Percentiles rank a stretch among this genome's conserved stretches.
These are phyloP conservation scores for Fraxinus baroniana DNA, from an alignment of 305 asterid species.

Conservation along the genomic window DNA sequence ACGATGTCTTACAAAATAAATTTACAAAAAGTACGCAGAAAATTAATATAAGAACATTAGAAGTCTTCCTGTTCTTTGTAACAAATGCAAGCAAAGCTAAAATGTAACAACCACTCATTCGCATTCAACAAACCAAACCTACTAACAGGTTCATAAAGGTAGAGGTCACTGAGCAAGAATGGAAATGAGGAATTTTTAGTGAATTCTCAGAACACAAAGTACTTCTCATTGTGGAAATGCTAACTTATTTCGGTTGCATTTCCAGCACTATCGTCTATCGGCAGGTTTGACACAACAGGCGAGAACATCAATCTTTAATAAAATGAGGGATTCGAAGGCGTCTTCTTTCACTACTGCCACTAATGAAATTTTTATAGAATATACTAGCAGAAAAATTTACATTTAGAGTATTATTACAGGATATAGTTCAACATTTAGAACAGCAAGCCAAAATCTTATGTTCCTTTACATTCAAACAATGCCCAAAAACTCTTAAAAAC, in stretches of 20 bases:
- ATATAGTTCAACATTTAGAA: not conserved
- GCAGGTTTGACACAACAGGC: not conserved
- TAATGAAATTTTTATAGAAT: not conserved
- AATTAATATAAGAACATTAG: not conserved
- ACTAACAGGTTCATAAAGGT: not conserved
- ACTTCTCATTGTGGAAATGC: not conserved
- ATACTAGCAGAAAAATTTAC: not conserved
- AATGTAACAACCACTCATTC: not conserved
- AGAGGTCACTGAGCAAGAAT: not conserved
- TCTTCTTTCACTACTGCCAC: constrained; percentile 1
- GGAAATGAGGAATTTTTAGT: not conserved
- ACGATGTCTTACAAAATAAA: not conserved
- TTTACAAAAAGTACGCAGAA: not conserved
- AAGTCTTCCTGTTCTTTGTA: not conserved
- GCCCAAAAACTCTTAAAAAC: not conserved
- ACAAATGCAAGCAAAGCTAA: not conserved
- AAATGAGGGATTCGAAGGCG: not conserved
- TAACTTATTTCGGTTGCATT: not conserved
- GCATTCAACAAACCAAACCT: not conserved
- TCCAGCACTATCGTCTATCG: not conserved
- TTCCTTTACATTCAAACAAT: not conserved
- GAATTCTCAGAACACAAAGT: not conserved
- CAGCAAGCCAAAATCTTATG: not conserved
- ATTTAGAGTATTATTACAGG: not conserved
- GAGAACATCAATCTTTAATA: not conserved